Base-by-base conservation (phyloP, 129 eudicot species). In the Solidago caesia region DNA sequence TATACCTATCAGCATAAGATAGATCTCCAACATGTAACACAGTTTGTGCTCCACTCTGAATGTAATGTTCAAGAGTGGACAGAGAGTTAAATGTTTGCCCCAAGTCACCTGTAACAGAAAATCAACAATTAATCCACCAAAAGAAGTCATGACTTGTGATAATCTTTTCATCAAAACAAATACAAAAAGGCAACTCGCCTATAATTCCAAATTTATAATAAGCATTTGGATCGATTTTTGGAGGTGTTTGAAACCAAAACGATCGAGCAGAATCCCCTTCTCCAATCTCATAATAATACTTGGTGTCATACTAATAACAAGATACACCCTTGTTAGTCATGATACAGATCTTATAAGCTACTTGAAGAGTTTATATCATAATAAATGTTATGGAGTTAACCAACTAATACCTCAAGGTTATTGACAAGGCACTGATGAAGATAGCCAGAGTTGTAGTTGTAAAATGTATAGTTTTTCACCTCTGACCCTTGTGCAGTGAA, bases 41-140 rank as follows among this genome's bases (percentile, higher is more conserved):
- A 26, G 96, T 62, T 74, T 95, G 88, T n/a, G 85, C 94, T 39
- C 86, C 92, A 46, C 92, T 89, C 72, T 87, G 75, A 84, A 82
- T 82, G 80, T 86, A 87, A 73, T 95, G 99, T 80, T 87, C 82
- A 72, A 95, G 82, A 62, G 99, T 91, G 14, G 96, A 91, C 13
- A 85, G 85, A 71, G 99, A 95, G 81, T 95, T 91, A 82, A 44
- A 91, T 44, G 99, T 95, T 80, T 95, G 99, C 52, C 99, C 99
- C 70, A 95, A 71, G 78, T 95, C 99, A 77, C 99, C 99, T 95
- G 83, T 68, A 88, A 60, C 33, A 70, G 11, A n/a, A 11, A 71
- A 71, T 47, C 42, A 25, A 44, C 52, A 33, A n/a, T 25, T 27
- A 64, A 16, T 48, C 11, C 43, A 27, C 51, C 27, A 61, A 59